Evolutionary conservation across 1,139 yeast genomes (phyloP).

Genomic region (Geotrichum phurueaensis): DNA sequence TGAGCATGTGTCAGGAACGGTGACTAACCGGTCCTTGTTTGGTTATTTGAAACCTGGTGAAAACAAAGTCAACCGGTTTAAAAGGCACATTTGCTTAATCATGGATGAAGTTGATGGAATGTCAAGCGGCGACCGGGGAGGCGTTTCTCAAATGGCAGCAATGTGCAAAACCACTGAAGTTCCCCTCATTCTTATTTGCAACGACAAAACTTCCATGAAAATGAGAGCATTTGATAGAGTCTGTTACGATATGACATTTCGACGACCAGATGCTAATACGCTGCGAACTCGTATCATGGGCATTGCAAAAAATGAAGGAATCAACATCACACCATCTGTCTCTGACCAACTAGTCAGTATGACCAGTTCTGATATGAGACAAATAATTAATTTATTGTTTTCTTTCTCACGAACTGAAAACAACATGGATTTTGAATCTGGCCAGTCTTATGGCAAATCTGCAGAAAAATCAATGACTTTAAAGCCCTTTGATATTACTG

Average conservation of each 20-base stretch:
- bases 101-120: slow-evolving; percentile 99
- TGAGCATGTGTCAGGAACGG: slow-evolving; percentile 59
- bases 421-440: slow-evolving; percentile 52
- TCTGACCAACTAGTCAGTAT: slow-evolving; percentile 80
- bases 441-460: slow-evolving; percentile 47
- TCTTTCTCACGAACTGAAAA: slow-evolving; percentile 69
- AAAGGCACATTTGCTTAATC: slow-evolving; percentile 64
- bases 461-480: slow-evolving; percentile 87
- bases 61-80: slow-evolving; percentile 21
- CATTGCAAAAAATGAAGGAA: slow-evolving; percentile 76
- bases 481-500: slow-evolving; percentile 86
- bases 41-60: slow-evolving; percentile 56
- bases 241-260: slow-evolving; percentile 75
- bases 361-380: slow-evolving; percentile 87
- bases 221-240: slow-evolving; percentile 92
- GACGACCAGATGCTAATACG: slow-evolving; percentile 80
- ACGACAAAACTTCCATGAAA: slow-evolving; percentile 83
- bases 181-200: slow-evolving; percentile 89
- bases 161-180: slow-evolving; percentile 79
- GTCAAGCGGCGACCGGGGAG: slow-evolving; percentile 98
- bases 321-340: slow-evolving; percentile 71
- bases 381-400: slow-evolving; percentile 80
- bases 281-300: slow-evolving; percentile 82
- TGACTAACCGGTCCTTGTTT: slow-evolving; percentile 75
- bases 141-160: slow-evolving; percentile 88